phyloP scores from a whole-genome alignment of 441 rosid species.

The Pelargonium fulgidum region DNA sequence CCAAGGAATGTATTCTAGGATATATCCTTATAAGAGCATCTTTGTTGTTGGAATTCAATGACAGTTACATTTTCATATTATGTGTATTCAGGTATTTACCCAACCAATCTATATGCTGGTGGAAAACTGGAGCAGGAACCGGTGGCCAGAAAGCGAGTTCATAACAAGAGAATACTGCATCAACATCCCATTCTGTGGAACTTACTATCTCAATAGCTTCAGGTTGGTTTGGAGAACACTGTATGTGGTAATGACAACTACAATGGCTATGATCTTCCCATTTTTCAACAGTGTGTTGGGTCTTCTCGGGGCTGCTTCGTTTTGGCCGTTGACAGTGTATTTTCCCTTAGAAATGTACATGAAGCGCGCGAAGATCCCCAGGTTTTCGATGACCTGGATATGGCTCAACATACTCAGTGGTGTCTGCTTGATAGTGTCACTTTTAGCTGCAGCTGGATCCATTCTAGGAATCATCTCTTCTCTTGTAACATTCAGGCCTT shows the following conservation, averaged over 20 bases:
- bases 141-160: conserved; percentile 11
- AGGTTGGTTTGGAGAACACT: conserved; percentile 9
- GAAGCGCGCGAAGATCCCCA: conserved; percentile 27
- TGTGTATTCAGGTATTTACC: background rate
- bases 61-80: too few relatives aligned
- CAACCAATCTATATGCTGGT: conserved; percentile 8
- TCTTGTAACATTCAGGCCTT: background rate
- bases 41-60: too few relatives aligned
- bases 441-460: background rate
- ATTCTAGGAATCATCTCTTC: background rate
- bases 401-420: conserved; percentile 28
- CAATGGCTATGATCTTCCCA: background rate
- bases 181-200: background rate
- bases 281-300: conserved; percentile 13
- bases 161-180: conserved; percentile 1
- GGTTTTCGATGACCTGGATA: conserved; percentile 35
- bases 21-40: too few relatives aligned
- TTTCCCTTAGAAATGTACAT: conserved; percentile 55
- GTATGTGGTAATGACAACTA: background rate
- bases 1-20: too few relatives aligned
- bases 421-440: background rate
- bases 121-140: background rate
- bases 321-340: conserved; percentile 53
- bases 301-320: conserved; percentile 9
- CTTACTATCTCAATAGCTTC: background rate